phyloP scores from a whole-genome alignment of 768 basidiomycete species.

The Boletus rufocinnamomeus region DNA sequence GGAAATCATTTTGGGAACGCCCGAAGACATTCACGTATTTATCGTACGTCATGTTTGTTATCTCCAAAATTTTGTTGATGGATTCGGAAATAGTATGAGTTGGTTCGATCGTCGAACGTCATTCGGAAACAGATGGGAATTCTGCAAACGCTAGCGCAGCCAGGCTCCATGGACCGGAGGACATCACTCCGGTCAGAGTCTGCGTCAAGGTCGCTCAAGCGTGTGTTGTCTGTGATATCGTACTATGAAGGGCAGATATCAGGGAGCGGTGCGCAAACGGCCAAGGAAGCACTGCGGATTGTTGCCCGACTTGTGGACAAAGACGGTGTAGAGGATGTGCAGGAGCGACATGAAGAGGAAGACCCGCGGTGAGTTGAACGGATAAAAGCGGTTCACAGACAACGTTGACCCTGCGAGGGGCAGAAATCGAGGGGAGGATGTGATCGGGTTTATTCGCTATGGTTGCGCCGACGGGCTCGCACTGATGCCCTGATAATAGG shows the following conservation, averaged over 20 bases:
- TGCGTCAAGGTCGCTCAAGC: constrained; percentile 41
- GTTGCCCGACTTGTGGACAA: constrained; percentile 63
- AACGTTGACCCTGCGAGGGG: constrained; percentile 22
- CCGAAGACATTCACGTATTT: constrained; percentile 57
- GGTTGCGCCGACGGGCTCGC: constrained; percentile 57
- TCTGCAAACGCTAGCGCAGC: constrained; percentile 41
- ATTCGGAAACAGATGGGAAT: constrained; percentile 50
- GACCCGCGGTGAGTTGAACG: constrained; percentile 49
- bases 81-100: constrained; percentile 52
- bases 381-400: constrained; percentile 2
- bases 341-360: constrained; percentile 33
- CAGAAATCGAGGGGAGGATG: constrained; percentile 49
- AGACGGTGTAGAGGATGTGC: constrained; percentile 54
- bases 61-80: constrained; percentile 1
- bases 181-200: constrained; percentile 34
- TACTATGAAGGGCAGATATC: constrained; percentile 58
- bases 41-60: constrained; percentile 48
- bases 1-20: constrained; percentile 56
- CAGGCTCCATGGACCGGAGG: constrained; percentile 31
- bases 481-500: constrained; percentile 46
- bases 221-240: constrained; percentile 45
- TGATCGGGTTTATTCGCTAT: constrained; percentile 55
- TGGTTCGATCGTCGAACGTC: constrained; percentile 54
- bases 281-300: constrained; percentile 56
- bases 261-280: constrained; percentile 44